Evolutionary conservation across 257 asterid species (phyloP), one percentile per base, ranked within the genome.

Genomic region (Marsdenia floribunda): DNA sequence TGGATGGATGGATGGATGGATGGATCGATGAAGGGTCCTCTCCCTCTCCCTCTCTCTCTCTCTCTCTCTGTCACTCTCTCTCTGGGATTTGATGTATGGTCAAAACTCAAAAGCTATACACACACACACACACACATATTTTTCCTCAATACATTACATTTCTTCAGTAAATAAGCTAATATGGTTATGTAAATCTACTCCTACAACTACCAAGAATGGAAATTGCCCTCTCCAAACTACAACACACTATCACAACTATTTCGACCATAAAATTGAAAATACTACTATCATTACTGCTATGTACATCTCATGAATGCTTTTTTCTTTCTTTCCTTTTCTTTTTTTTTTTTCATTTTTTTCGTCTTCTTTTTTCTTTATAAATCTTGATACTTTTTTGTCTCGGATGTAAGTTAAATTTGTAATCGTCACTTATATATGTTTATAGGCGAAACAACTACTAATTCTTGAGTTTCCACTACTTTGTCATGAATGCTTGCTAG

Each of bases 61-160:
- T 69, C 3, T 46, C 49, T 76, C 70, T 68, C 53, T 69, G n/a
- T n/a, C n/a, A n/a, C n/a, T n/a, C 49, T 76, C 70, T 68, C 53
- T 69, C 3, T 46, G 46, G 26, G 70, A 70, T 69, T 70, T 76
- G 75, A 76, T 68, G 33, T 70, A 38, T 70, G 72, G 75, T 70
- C 75, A 76, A 76, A 44, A 53, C 21, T 52, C 21, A 52, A 52
- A 76, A 76, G 74, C 68, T 53, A 57, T 44, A 44, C 49, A 44
- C 6, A 44, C 0, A 44, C 9, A 42, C 5, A 42, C 5, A 42
- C 0, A 5, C 5, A 42, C 5, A 42, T 5, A 42, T 44, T 6
- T 44, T 11, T 3, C 4, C 14, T 16, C 49, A 44, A 6, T 44
- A 44, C 49, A 44, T 70, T 70, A 47, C 65, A 53, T 69, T 59